Evolutionary conservation across 1,284 basidiomycete species (phyloP), one percentile per base, ranked within the genome.

Genomic region (Golubevia pallescens): DNA sequence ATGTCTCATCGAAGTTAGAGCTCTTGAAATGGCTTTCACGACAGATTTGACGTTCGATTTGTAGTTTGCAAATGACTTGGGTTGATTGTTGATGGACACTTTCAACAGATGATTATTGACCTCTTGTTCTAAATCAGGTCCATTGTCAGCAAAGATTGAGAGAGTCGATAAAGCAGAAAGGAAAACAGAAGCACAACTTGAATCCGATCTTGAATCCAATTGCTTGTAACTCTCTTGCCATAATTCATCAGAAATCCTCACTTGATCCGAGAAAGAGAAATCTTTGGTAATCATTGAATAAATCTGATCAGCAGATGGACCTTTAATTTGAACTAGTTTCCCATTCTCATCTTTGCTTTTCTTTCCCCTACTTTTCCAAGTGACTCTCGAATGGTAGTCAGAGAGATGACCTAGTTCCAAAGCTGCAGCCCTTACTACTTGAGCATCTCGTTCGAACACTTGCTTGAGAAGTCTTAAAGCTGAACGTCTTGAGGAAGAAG

Each of bases 101-200:
- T 70, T 69, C 57, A 79, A 64, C 7, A 65, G 57, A 56, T 77
- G 73, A 6, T 75, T 73, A 52, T 66, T 63, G 58, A 78, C 3
- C 34, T 38, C 34, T 38, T 5, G 34, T 38, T 38, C 34, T 10
- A 10, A 38, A 38, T 38, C 34, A 5, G 34, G 34, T 5, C 34
- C 34, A 38, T 10, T 38, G 10, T 38, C 34, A 5, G 3, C 5
- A 38, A 38, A 38, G 34, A 38, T 10, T 38, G 34, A 4, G 3
- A 38, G 10, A 38, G 3, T 38, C 5, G 34, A 38, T 10, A 38
- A 38, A 38, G 34, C 34, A 4, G 3, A 4, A 5, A 38, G 10
- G 34, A 38, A 38, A 10, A 38, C 10, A 5, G 34, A 4, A 38
- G 5, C 3, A 10, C 34, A 38, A 10, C 3, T 38, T 5, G 34